Percentiles rank a stretch among this genome's conserved stretches.
These are phyloP conservation scores for Protea cynaroides DNA, from an alignment of 164 flowering plant species.

Conservation along the genomic window DNA sequence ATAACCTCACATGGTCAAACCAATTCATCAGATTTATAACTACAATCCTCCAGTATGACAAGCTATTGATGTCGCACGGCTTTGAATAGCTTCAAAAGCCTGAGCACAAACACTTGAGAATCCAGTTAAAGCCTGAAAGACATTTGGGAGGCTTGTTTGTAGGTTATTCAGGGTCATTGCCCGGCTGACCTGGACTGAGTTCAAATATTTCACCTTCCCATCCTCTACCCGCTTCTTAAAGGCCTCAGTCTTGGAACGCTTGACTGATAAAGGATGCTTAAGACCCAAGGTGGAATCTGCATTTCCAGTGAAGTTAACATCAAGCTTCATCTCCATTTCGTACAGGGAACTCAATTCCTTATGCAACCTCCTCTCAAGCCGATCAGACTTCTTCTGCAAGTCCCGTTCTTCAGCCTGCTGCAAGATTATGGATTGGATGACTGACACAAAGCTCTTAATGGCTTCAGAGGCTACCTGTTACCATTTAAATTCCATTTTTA, in stretches of 20 bases:
- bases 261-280: constrained; percentile 46
- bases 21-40: constrained; percentile 1
- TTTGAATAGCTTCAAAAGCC: constrained; percentile 44
- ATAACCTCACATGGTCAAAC: neutral
- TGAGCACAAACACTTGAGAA: constrained; percentile 46
- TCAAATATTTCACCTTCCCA: constrained; percentile 53
- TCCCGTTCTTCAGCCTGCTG: constrained; percentile 61
- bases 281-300: constrained; percentile 27
- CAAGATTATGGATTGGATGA: constrained; percentile 46
- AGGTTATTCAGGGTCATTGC: constrained; percentile 62
- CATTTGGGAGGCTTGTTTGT: constrained; percentile 58
- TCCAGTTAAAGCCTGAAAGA: constrained; percentile 56
- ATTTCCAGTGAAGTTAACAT: constrained; percentile 19
- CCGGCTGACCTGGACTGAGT: constrained; percentile 36
- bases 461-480: constrained; percentile 70
- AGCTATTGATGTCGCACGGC: constrained; percentile 8
- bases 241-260: constrained; percentile 48
- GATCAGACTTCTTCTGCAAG: constrained; percentile 38
- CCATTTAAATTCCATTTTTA: neutral
- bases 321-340: constrained; percentile 58
- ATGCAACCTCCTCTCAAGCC: constrained; percentile 49
- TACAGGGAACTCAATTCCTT: constrained; percentile 37
- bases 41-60: neutral
- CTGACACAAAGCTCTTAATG: constrained; percentile 49
- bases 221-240: constrained; percentile 43